phyloP scores from a whole-genome alignment of 257 asterid species.

The Voacanga thouarsii region DNA sequence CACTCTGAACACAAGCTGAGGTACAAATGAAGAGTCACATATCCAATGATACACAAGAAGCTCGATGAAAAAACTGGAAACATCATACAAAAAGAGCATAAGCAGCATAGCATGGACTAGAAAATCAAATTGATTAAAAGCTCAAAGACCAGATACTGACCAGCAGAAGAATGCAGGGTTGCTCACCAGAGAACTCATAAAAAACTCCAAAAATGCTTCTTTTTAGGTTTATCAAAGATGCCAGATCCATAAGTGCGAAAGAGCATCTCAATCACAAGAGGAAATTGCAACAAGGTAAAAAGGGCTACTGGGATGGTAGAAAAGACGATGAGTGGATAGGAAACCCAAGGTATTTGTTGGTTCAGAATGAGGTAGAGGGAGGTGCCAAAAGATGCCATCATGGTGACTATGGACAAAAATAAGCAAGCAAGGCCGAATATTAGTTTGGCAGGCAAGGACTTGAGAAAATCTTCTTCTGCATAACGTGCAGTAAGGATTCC shows the following conservation, averaged over 20 bases:
- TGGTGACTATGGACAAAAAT: constrained; percentile 23
- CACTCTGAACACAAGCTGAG: too few relatives aligned
- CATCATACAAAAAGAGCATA: too few relatives aligned
- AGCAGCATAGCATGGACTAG: too few relatives aligned
- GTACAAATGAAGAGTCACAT: too few relatives aligned
- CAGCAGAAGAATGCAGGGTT: too few relatives aligned
- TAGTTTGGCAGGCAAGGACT: constrained; percentile 24
- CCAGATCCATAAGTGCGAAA: constrained; percentile 22
- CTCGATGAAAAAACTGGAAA: too few relatives aligned
- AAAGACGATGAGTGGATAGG: constrained; percentile 17
- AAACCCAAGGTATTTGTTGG: constrained; percentile 10
- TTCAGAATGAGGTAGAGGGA: constrained; percentile 24
- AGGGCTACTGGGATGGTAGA: constrained; percentile 21
- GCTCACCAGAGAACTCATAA: not conserved
- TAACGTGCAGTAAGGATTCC: constrained; percentile 31
- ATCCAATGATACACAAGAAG: too few relatives aligned
- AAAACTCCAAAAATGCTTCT: not conserved
- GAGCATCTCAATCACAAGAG: constrained; percentile 22
- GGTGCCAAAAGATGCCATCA: constrained; percentile 32
- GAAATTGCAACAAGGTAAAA: constrained; percentile 21
- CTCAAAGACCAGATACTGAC: too few relatives aligned
- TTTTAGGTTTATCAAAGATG: constrained; percentile 18
- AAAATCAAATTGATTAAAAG: too few relatives aligned
- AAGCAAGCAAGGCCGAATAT: constrained; percentile 23
- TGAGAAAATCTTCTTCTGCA: constrained; percentile 27